These are phyloP conservation scores for Cochliopodium minus DNA, from an alignment of 208 protist species.

Conservation along the genomic window DNA sequence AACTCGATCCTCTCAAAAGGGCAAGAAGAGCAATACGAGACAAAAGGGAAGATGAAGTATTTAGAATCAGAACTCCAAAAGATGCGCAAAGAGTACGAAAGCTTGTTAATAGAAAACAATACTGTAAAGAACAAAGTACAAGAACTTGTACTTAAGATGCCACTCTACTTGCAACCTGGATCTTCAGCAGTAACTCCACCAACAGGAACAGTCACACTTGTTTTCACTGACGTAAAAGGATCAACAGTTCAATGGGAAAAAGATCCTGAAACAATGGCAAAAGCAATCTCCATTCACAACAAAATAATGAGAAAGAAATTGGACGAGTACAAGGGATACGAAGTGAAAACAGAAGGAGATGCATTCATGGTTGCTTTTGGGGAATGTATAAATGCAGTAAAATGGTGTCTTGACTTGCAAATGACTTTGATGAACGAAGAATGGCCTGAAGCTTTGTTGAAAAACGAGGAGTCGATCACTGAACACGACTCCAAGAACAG, in stretches of 20 bases:
- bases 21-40: no score
- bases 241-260: constrained; percentile 14
- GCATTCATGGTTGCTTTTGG: constrained; percentile 5
- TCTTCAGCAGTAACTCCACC: no score
- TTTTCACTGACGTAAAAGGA: constrained; percentile 15
- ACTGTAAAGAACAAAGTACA: no score
- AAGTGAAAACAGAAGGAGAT: constrained; percentile 13
- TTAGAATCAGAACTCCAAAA: no score
- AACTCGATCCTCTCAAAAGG: no score
- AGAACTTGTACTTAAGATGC: no score
- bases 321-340: background rate
- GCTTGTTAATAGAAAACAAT: no score
- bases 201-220: background rate
- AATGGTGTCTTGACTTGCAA: background rate
- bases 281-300: constrained; percentile 9
- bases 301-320: background rate
- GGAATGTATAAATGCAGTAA: background rate
- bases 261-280: background rate
- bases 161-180: no score
- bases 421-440: background rate
- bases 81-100: no score
- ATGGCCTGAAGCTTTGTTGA: constrained; percentile 2
- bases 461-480: background rate
- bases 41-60: no score
- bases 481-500: background rate